Percentiles rank a stretch among this genome's conserved stretches.
Conservation (phyloP, 2,329 filamentous ascomycete genomes). For the Xylariaceae sp. region DNA sequence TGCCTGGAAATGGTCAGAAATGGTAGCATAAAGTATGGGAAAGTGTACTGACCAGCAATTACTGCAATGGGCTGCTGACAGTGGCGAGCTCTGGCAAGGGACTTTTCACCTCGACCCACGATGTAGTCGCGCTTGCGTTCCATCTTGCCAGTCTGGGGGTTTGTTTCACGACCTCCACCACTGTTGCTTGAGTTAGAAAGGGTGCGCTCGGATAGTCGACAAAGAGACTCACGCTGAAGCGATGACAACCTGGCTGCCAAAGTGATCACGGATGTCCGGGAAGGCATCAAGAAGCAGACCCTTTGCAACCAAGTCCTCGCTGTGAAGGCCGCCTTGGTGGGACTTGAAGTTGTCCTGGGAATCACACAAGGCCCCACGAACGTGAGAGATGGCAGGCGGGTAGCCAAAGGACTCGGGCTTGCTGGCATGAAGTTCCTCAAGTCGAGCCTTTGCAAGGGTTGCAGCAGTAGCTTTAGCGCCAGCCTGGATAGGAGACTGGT, state of each 20-base stretch:
- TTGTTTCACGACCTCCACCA: conserved; percentile 25
- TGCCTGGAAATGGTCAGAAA: neutral
- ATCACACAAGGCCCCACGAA: conserved; percentile 55
- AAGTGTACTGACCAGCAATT: conserved; percentile 39
- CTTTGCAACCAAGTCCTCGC: conserved; percentile 37
- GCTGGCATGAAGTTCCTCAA: conserved; percentile 29
- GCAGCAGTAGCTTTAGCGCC: no score
- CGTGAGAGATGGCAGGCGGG: conserved; percentile 49
- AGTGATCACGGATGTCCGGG: conserved; percentile 45
- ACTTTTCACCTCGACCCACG: neutral
- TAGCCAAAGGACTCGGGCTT: conserved; percentile 5
- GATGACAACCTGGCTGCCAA: conserved; percentile 56
- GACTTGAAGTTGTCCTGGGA: conserved; percentile 54
- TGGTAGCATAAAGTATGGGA: neutral
- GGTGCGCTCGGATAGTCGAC: neutral
- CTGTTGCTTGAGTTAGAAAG: conserved; percentile 8
- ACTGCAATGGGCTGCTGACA: conserved; percentile 38
- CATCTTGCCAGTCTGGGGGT: conserved; percentile 28
- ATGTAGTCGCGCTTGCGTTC: neutral
- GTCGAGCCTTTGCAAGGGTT: no score
- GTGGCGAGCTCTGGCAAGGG: neutral
- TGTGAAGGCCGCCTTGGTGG: conserved; percentile 54
- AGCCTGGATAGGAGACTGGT: no score
- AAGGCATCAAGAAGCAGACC: conserved; percentile 54
- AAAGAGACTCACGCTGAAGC: conserved; percentile 45